Evolutionary conservation across 176 grass and related monocot genomes (phyloP), one percentile per base, ranked within the genome.

Genomic region (Rhynchospora tenuis): DNA sequence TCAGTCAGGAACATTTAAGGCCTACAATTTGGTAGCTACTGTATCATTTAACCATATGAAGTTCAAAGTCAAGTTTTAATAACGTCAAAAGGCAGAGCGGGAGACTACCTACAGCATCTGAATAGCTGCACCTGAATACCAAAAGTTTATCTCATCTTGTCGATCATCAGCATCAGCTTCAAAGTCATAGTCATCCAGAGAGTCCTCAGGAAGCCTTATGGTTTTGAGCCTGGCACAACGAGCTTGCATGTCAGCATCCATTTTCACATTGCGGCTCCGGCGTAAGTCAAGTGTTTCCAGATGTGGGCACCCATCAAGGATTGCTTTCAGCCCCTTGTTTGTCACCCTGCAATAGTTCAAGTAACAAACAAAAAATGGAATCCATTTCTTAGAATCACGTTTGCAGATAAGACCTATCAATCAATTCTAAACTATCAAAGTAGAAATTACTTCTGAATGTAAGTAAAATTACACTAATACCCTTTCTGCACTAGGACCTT

Each of bases 251-350:
- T 84, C 31, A 78, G 71, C 46, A 6, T 85, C 78, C 16, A 90
- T 58, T 55, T 64, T 4, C 9, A 88, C n/a, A 62, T 83, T 69
- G 61, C 7, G 42, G n/a, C 89, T 85, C 13, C 64, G 44, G 3
- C 10, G 29, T 16, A 90, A 52, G 75, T 90, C 89, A 1, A 88
- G 77, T 78, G 17, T 82, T 47, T 90, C 82, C 1, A 90, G 81
- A 58, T 78, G 82, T 4, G 86, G 86, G 9, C 86, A 88, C 67
- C 82, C 73, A 19, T 88, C 43, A 27, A 91, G 58, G 26, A 91
- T 91, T 24, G 83, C 86, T 16, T 78, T 45, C 12, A 91, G 20
- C 24, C 86, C 89, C 16, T 52, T 5, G 5, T 88, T 62, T 9
- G 81, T 85, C 20, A 90, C 65, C 15, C 31, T 26, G 28, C 33